phyloP scores from a whole-genome alignment of 768 basidiomycete species.

The Kwoniella europaea region DNA sequence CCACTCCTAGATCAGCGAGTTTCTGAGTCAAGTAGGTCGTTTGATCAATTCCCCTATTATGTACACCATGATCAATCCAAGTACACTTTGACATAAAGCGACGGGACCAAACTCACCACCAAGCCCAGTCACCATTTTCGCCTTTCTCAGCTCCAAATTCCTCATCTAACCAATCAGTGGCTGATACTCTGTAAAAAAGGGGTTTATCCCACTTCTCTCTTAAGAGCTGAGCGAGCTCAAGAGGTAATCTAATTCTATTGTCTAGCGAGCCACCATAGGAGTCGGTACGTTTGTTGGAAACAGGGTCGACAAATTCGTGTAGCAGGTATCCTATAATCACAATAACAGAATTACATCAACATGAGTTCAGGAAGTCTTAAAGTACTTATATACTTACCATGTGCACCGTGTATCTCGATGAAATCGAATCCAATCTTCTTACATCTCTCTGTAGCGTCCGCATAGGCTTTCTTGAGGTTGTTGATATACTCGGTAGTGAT shows the following conservation, averaged over 20 bases:
- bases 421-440: conserved; percentile 66
- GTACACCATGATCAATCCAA: conserved; percentile 61
- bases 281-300: conserved; percentile 75
- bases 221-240: conserved; percentile 65
- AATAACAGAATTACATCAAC: background rate
- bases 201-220: conserved; percentile 71
- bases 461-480: conserved; percentile 68
- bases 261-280: conserved; percentile 73
- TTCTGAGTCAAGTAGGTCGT: conserved; percentile 67
- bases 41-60: conserved; percentile 73
- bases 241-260: conserved; percentile 73
- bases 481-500: conserved; percentile 67
- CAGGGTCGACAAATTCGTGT: conserved; percentile 69
- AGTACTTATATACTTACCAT: conserved; percentile 59
- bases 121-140: conserved; percentile 33
- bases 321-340: conserved; percentile 42
- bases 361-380: background rate
- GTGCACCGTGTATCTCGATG: conserved; percentile 71
- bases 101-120: conserved; percentile 38
- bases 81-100: background rate
- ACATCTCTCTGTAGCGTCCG: conserved; percentile 57
- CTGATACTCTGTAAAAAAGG: conserved; percentile 74
- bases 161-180: conserved; percentile 69
- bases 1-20: conserved; percentile 69
- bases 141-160: conserved; percentile 64